Evolutionary conservation across 441 rosid species (phyloP).

Genomic region (Adansonia gregorii): DNA sequence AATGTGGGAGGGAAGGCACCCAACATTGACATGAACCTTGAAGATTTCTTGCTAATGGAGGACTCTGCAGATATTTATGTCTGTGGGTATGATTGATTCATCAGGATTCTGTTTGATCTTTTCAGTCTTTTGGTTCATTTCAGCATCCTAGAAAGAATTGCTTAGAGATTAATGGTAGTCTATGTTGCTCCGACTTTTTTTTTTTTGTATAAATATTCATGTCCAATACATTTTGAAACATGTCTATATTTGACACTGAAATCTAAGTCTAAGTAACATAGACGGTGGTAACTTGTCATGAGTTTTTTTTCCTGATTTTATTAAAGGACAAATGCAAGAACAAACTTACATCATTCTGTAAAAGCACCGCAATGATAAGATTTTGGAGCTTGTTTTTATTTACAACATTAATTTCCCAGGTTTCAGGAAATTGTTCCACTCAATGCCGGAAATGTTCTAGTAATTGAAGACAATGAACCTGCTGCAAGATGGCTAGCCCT

Average conservation of each 20-base stretch:
- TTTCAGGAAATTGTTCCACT: slow-evolving; percentile 96
- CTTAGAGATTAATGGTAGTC: too few relatives aligned
- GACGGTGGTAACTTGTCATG: too few relatives aligned
- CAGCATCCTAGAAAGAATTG: too few relatives aligned
- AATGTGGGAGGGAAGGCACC: slow-evolving; percentile 94
- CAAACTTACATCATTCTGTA: neutral
- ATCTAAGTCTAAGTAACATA: too few relatives aligned
- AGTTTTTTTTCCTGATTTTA: too few relatives aligned
- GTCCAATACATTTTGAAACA: too few relatives aligned
- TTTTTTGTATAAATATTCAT: too few relatives aligned
- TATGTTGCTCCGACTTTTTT: too few relatives aligned
- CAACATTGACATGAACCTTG: slow-evolving; percentile 62
- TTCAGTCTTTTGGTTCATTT: neutral
- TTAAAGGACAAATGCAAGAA: neutral
- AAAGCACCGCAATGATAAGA: neutral
- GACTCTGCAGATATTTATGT: slow-evolving; percentile 84
- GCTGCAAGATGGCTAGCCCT: slow-evolving; percentile 93
- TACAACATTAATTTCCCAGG: slow-evolving; percentile 39
- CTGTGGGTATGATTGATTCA: slow-evolving; percentile 66
- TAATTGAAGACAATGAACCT: slow-evolving; percentile 88
- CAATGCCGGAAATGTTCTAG: slow-evolving; percentile 88
- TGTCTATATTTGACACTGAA: too few relatives aligned
- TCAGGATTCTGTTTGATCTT: slow-evolving; percentile 3
- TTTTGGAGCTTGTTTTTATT: slow-evolving; percentile 6
- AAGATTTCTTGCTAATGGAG: slow-evolving; percentile 79